These are phyloP conservation scores for Linum usitatissimum DNA, from an alignment of 345 rosid species.

Conservation along the genomic window DNA sequence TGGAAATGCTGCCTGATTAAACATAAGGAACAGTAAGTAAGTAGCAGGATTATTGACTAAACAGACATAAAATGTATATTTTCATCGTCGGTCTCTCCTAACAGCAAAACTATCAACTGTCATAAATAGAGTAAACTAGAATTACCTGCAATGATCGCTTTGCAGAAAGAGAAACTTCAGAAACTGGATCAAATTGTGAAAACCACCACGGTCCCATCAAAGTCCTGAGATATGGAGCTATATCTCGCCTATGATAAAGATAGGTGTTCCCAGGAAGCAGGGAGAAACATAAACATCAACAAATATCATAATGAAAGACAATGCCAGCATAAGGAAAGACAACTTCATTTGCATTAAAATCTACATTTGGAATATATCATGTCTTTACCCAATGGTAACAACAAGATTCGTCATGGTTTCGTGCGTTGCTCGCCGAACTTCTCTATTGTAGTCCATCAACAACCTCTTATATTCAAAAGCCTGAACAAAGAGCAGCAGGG, in stretches of 20 bases:
- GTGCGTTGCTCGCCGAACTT: slow-evolving; percentile 87
- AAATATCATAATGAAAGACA: not conserved
- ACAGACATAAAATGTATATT: not conserved
- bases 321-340: slow-evolving; percentile 1
- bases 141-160: slow-evolving; percentile 78
- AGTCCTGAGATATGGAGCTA: slow-evolving; percentile 77
- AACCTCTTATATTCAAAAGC: slow-evolving; percentile 84
- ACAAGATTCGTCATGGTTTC: slow-evolving; percentile 76
- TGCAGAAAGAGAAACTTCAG: slow-evolving; percentile 86
- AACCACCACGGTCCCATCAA: slow-evolving; percentile 99
- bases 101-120: not conserved
- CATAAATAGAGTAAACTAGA: slow-evolving; percentile 1
- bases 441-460: slow-evolving; percentile 81
- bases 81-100: not conserved
- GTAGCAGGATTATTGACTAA: slow-evolving; percentile 13
- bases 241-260: slow-evolving; percentile 56
- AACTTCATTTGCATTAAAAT: not conserved
- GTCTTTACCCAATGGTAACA: slow-evolving; percentile 51
- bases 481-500: slow-evolving; percentile 22
- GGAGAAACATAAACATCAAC: slow-evolving; percentile 1
- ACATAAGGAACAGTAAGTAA: slow-evolving; percentile 14
- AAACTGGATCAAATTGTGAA: slow-evolving; percentile 79
- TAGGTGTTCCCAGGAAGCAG: not conserved
- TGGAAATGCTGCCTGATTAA: slow-evolving; percentile 81
- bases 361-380: not conserved